Base-by-base conservation (phyloP, 495 filamentous ascomycete genomes). In the Penicillium nucicola region DNA sequence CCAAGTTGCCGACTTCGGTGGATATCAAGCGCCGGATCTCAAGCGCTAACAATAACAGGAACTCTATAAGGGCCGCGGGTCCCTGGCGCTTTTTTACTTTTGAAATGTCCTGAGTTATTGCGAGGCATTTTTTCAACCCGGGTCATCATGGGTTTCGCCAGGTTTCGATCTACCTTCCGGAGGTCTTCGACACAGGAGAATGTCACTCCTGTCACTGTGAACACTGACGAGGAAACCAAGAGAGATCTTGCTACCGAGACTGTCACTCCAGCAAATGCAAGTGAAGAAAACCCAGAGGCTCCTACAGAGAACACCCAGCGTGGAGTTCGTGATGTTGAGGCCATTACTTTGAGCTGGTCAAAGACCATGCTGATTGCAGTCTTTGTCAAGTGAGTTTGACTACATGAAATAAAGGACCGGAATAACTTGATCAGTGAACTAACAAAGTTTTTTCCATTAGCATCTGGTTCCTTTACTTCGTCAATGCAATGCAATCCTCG, bases 401-500 rank as follows among this genome's bases (percentile, higher is more conserved):
- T 5, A 37, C 9, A 3, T 6, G 15, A 28, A 9, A 28, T 7
- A 12, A 30, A n/a, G 10, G 22, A 14, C 10, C 5, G 1, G 4
- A 25, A 6, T 6, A 20, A 48, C 15, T 9, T 0, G 20, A n/a
- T 4, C 20, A 14, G 5, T 30, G 12, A 1, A 25, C 52, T 58
- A 48, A 58, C 43, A 10, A 10, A 14, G 8, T 18, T 22, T 18
- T 22, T 20, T 36, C 19, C 15, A 25, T 55, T 37, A 79, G 76
- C 19, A 78, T 79, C 48, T 79, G 64, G 61, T 40, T 74, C 22
- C 61, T 78, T 22, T 77, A 71, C 62, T 77, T 78, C 45, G 61
- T 76, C 39, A 67, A 76, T 59, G 66, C 74, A 11, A 64, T 78
- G 53, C 70, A 77, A 42, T 57, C 55, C 20, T 55, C 56, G 6